Evolutionary conservation across 805 yeast genomes (phyloP).

Genomic region (Wickerhamiella parazyma): DNA sequence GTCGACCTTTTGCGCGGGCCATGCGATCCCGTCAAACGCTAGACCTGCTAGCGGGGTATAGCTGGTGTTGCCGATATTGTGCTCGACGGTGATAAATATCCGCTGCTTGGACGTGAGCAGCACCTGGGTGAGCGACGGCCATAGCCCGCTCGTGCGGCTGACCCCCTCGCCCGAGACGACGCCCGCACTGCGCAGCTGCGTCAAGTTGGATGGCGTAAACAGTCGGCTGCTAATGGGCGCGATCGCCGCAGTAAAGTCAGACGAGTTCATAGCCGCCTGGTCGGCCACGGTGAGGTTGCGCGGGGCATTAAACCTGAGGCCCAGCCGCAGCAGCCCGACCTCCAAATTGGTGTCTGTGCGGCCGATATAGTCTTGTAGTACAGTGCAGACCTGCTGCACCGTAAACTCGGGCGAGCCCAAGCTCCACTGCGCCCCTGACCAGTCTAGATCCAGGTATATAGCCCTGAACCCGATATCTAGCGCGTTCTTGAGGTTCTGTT

Average conservation of each 20-base stretch:
- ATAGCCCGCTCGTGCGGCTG: slow-evolving; percentile 3
- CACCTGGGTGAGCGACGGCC: slow-evolving; percentile 16
- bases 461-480: slow-evolving; percentile 28
- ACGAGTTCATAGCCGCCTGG: not conserved
- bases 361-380: slow-evolving; percentile 26
- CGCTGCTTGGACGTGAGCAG: slow-evolving; percentile 13
- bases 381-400: slow-evolving; percentile 5
- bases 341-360: slow-evolving; percentile 35
- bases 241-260: not conserved
- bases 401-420: slow-evolving; percentile 45
- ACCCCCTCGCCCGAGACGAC: not conserved
- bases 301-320: slow-evolving; percentile 20
- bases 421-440: slow-evolving; percentile 29
- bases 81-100: slow-evolving; percentile 9
- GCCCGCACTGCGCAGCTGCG: not conserved
- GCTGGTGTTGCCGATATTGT: not conserved
- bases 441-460: slow-evolving; percentile 36
- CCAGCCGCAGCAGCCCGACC: slow-evolving; percentile 33
- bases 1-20: not conserved
- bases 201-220: slow-evolving; percentile 11
- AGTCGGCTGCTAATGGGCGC: slow-evolving; percentile 9
- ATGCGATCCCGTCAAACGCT: not conserved
- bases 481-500: slow-evolving; percentile 12
- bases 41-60: not conserved
- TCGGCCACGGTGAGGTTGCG: not conserved